Percentiles rank a stretch among this genome's conserved stretches.
These are phyloP conservation scores for Microbotryum scabiosae DNA, from an alignment of 1,284 basidiomycete species.

Conservation along the genomic window DNA sequence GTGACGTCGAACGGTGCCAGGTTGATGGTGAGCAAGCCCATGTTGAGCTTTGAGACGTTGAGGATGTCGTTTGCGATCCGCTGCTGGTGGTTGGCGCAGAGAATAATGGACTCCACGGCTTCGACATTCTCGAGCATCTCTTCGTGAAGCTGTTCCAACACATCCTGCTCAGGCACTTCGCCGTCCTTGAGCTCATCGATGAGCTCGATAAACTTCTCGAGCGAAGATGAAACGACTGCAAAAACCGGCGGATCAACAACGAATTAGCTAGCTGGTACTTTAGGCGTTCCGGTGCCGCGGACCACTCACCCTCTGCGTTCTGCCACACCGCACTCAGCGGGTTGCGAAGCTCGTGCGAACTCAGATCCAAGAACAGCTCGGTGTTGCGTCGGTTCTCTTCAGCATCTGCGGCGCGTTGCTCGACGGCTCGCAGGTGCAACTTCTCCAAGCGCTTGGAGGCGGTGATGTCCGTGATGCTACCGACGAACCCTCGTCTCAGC, in stretches of 20 bases:
- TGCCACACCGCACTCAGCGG: slow-evolving; percentile 1
- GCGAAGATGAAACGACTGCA: slow-evolving; percentile 1
- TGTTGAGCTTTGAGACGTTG: slow-evolving; percentile 2
- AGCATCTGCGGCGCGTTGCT: slow-evolving; percentile 9
- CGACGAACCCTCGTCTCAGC: not conserved
- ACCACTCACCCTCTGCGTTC: not conserved
- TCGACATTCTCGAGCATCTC: slow-evolving; percentile 8
- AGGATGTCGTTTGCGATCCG: slow-evolving; percentile 14
- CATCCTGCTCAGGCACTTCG: not conserved
- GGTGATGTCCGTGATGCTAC: slow-evolving; percentile 6
- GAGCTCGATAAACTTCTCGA: not conserved
- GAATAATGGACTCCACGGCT: slow-evolving; percentile 8
- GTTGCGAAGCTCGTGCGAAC: slow-evolving; percentile 10
- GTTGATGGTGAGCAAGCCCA: not conserved
- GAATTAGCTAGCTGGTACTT: not conserved
- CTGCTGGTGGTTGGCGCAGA: slow-evolving; percentile 4
- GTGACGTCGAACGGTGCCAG: slow-evolving; percentile 1
- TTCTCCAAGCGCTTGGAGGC: slow-evolving; percentile 3
- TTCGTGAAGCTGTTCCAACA: not conserved
- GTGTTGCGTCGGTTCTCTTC: slow-evolving; percentile 4
- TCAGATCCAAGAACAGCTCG: slow-evolving; percentile 9
- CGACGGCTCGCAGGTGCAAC: slow-evolving; percentile 3
- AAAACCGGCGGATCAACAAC: not conserved
- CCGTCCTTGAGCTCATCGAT: not conserved
- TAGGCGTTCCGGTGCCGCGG: not conserved